phyloP scores from a whole-genome alignment of 768 basidiomycete genomes.

The Mycena pura region DNA sequence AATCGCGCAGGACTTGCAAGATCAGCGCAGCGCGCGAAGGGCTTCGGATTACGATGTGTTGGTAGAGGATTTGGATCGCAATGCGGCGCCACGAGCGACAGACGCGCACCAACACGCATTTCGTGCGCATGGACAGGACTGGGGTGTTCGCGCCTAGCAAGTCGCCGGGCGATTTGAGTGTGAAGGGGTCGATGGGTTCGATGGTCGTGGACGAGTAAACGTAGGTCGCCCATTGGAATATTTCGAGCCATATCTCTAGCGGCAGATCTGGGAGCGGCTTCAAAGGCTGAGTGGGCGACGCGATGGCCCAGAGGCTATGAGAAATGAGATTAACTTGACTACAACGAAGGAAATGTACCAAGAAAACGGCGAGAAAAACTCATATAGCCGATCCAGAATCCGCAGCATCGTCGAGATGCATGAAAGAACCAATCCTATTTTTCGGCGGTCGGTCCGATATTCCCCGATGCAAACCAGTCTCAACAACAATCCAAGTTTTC shows the following conservation, averaged over 20 bases:
- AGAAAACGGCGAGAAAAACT: conserved; percentile 11
- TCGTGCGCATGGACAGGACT: conserved; percentile 53
- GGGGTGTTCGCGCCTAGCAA: conserved; percentile 56
- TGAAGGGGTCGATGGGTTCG: conserved; percentile 55
- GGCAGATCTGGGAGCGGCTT: conserved; percentile 47
- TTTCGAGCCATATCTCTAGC: conserved; percentile 60
- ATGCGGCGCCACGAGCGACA: conserved; percentile 54
- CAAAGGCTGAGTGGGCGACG: neutral
- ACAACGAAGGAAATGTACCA: conserved; percentile 12
- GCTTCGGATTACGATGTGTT: conserved; percentile 54
- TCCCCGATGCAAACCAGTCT: too few species aligned
- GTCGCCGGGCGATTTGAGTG: conserved; percentile 47
- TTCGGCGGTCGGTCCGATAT: too few species aligned
- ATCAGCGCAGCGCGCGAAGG: conserved; percentile 47
- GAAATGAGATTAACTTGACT: neutral
- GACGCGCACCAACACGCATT: conserved; percentile 55
- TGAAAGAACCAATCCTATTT: too few species aligned
- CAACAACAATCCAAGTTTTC: too few species aligned
- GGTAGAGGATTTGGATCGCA: conserved; percentile 51
- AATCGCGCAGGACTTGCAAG: conserved; percentile 39
- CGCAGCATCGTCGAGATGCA: conserved; percentile 15
- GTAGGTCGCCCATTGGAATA: conserved; percentile 62
- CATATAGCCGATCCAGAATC: conserved; percentile 9
- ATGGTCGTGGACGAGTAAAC: conserved; percentile 51
- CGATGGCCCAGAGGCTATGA: neutral